phyloP scores from a whole-genome alignment of 495 filamentous ascomycete species.

The Penicillium herquei region DNA sequence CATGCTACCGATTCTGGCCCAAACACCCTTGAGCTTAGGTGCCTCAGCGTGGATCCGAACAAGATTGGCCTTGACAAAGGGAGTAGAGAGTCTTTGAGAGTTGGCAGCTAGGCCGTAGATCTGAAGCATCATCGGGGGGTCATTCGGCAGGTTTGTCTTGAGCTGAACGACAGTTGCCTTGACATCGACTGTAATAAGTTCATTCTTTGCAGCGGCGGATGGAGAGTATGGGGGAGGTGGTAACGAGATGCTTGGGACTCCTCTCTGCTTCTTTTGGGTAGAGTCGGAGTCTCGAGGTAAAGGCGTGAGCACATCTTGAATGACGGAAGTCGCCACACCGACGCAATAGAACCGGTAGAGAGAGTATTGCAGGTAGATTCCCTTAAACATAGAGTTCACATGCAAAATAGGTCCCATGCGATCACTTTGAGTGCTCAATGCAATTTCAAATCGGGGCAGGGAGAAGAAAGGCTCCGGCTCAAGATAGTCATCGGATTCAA shows the following conservation, averaged over 20 bases:
- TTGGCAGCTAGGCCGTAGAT: slow-evolving; percentile 77
- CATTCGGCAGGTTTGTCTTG: slow-evolving; percentile 81
- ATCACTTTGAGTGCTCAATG: slow-evolving; percentile 81
- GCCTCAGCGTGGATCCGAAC: slow-evolving; percentile 82
- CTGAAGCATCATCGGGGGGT: slow-evolving; percentile 89
- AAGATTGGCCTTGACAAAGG: slow-evolving; percentile 72
- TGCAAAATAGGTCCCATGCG: slow-evolving; percentile 83
- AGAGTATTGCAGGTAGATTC: slow-evolving; percentile 82
- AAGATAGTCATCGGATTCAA: slow-evolving; percentile 80
- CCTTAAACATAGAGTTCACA: slow-evolving; percentile 75
- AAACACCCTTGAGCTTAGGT: slow-evolving; percentile 74
- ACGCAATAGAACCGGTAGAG: slow-evolving; percentile 93
- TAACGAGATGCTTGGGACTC: slow-evolving; percentile 17
- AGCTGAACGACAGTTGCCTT: slow-evolving; percentile 78
- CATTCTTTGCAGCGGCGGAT: slow-evolving; percentile 41
- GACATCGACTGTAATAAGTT: slow-evolving; percentile 78
- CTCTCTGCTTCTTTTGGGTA: slow-evolving; percentile 13
- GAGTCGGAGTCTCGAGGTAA: slow-evolving; percentile 20
- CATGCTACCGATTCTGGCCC: slow-evolving; percentile 82
- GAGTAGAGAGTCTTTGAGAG: slow-evolving; percentile 78
- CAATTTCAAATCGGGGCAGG: slow-evolving; percentile 82
- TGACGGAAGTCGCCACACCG: slow-evolving; percentile 72
- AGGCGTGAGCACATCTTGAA: slow-evolving; percentile 70
- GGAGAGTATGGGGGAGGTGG: slow-evolving; percentile 30
- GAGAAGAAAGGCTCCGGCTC: slow-evolving; percentile 84